Percentiles rank a stretch among this genome's conserved stretches.
Evolutionary conservation across 2,329 filamentous ascomycete genomes (phyloP).

Genomic region (Aspergillus glaucus): DNA sequence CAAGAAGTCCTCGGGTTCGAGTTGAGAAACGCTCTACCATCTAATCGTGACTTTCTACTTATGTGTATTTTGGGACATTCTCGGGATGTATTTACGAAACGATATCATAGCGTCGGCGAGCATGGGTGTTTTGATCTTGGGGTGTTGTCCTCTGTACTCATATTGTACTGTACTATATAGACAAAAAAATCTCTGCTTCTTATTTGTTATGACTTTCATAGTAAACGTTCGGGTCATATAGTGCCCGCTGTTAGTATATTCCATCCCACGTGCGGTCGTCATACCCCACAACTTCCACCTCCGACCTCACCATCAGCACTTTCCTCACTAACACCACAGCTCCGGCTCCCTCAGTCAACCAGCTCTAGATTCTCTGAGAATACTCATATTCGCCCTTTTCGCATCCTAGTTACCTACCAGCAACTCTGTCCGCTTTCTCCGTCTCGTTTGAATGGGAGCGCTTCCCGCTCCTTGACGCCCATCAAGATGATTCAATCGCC

Average conservation of each 20-base stretch:
- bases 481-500: slow-evolving; percentile 71
- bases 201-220: neutral
- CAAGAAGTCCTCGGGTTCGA: slow-evolving; percentile 36
- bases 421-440: slow-evolving; percentile 1
- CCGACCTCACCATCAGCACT: no score
- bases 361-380: neutral
- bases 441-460: slow-evolving; percentile 28
- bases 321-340: no score
- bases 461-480: slow-evolving; percentile 24
- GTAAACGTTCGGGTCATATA: no score
- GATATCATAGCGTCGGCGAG: slow-evolving; percentile 36
- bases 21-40: slow-evolving; percentile 18
- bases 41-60: slow-evolving; percentile 12
- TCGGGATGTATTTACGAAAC: slow-evolving; percentile 22
- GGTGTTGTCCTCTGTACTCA: slow-evolving; percentile 2
- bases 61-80: slow-evolving; percentile 12
- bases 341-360: no score
- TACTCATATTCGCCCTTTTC: neutral
- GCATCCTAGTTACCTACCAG: neutral
- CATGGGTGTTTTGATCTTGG: slow-evolving; percentile 16
- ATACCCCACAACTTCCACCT: no score
- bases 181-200: slow-evolving; percentile 9
- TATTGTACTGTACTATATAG: slow-evolving; percentile 9
- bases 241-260: neutral
- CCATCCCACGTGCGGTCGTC: no score